These are phyloP conservation scores for Bimuria novae-zelandiae DNA, from an alignment of 2,329 filamentous ascomycete genomes.

Conservation along the genomic window DNA sequence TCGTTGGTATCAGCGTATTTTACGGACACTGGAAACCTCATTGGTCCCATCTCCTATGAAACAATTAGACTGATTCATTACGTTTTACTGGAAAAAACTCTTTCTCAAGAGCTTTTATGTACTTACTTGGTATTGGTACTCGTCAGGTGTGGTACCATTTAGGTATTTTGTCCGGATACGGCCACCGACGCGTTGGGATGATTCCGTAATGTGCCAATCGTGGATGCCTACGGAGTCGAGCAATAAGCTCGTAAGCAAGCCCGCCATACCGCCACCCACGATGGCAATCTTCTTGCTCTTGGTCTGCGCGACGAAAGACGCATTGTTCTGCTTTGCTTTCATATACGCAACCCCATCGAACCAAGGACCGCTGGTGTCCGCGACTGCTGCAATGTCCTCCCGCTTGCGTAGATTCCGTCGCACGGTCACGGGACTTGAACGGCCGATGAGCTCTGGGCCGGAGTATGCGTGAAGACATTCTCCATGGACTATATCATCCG, in stretches of 20 bases:
- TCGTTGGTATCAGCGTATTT: slow-evolving; percentile 58
- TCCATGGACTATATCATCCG: slow-evolving; percentile 42
- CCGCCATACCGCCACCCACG: slow-evolving; percentile 68
- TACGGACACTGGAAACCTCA: slow-evolving; percentile 64
- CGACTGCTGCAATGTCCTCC: slow-evolving; percentile 53
- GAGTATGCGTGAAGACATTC: slow-evolving; percentile 55
- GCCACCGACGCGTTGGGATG: slow-evolving; percentile 64
- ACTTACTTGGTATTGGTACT: slow-evolving; percentile 73
- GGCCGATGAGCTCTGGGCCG: slow-evolving; percentile 46
- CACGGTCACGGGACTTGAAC: slow-evolving; percentile 48
- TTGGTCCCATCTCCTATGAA: slow-evolving; percentile 69
- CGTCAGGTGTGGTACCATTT: slow-evolving; percentile 59
- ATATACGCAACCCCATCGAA: slow-evolving; percentile 68
- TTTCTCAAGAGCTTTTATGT: too few relatives aligned
- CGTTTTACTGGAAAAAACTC: too few relatives aligned
- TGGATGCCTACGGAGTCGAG: slow-evolving; percentile 61
- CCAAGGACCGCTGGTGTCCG: slow-evolving; percentile 64
- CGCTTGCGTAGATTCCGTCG: slow-evolving; percentile 42
- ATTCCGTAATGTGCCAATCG: slow-evolving; percentile 67
- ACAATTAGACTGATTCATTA: too few relatives aligned
- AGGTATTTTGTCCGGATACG: slow-evolving; percentile 68
- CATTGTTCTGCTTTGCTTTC: slow-evolving; percentile 57
- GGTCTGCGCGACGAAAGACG: slow-evolving; percentile 57
- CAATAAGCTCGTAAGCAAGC: slow-evolving; percentile 60
- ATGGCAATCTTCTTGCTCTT: slow-evolving; percentile 67